Percentiles rank a stretch among this genome's conserved stretches.
These are phyloP conservation scores for Boletus subparvulus DNA, from an alignment of 768 basidiomycete genomes.

Conservation along the genomic window DNA sequence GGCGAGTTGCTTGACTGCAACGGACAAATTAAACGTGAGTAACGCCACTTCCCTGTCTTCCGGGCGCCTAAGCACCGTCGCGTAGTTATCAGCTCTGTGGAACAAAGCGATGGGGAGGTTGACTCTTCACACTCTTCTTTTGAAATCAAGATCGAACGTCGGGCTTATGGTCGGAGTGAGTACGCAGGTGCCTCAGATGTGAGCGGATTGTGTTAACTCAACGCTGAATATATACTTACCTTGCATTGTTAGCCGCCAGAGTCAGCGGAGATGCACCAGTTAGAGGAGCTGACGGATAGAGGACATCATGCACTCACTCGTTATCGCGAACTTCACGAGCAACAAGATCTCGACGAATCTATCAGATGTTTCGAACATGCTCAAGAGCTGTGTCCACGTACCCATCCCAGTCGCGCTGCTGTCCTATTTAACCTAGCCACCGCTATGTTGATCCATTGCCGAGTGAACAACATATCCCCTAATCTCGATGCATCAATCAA, in stretches of 20 bases:
- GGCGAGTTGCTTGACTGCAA: background rate
- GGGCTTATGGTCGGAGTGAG: no score
- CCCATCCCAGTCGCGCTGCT: slow-evolving; percentile 13
- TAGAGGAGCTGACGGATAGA: background rate
- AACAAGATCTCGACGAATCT: slow-evolving; percentile 18
- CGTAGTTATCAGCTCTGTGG: background rate
- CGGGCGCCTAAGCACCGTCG: background rate
- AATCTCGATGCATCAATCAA: slow-evolving; percentile 4
- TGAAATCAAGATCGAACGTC: background rate
- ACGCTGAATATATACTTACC: background rate
- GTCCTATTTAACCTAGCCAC: slow-evolving; percentile 12
- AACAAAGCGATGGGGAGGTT: background rate
- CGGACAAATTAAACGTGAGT: background rate
- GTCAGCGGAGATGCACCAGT: background rate
- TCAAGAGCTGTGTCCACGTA: slow-evolving; percentile 6
- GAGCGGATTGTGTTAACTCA: background rate
- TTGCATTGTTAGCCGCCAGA: background rate
- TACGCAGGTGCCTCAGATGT: background rate
- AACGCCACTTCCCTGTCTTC: no score
- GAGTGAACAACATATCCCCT: background rate
- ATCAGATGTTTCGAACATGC: slow-evolving; percentile 13
- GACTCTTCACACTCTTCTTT: background rate
- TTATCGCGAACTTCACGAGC: background rate
- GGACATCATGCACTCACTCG: background rate
- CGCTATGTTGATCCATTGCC: background rate